Conservation (phyloP, 768 basidiomycete species). For the Neoboletus brunneissimus region DNA sequence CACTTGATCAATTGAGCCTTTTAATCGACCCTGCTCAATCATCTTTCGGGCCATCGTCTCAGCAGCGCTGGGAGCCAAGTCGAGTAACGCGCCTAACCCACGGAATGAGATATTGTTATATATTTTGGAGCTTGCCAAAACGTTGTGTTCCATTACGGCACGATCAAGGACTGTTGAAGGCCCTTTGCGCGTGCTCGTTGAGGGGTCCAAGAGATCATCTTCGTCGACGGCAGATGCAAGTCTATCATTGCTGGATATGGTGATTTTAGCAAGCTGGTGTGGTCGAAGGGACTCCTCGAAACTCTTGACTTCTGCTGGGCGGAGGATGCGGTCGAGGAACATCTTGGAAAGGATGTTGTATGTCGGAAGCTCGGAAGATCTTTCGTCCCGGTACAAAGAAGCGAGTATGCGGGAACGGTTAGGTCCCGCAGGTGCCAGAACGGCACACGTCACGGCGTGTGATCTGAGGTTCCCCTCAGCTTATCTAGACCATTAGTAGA, state of each 20-base stretch:
- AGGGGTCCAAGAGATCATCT: constrained; percentile 52
- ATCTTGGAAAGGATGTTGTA: constrained; percentile 94
- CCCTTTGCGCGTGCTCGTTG: constrained; percentile 75
- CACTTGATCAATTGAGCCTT: constrained; percentile 94
- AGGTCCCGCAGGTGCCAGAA: constrained; percentile 95
- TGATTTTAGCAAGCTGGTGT: constrained; percentile 92
- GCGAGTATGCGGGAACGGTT: constrained; percentile 92
- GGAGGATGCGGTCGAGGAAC: constrained; percentile 97
- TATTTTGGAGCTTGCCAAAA: constrained; percentile 93
- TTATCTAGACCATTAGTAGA: background rate
- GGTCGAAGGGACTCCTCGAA: constrained; percentile 86
- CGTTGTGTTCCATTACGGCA: constrained; percentile 98
- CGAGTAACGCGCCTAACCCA: constrained; percentile 87
- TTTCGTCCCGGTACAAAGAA: constrained; percentile 91
- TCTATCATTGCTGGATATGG: constrained; percentile 79
- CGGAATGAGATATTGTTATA: constrained; percentile 97
- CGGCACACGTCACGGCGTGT: constrained; percentile 93
- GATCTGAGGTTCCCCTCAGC: constrained; percentile 43
- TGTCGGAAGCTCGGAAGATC: constrained; percentile 72
- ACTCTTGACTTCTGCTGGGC: constrained; percentile 81
- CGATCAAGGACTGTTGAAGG: constrained; percentile 95
- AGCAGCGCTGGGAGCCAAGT: constrained; percentile 87
- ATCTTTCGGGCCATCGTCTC: constrained; percentile 98
- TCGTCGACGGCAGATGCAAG: constrained; percentile 66
- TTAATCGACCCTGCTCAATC: constrained; percentile 95